These are phyloP conservation scores for Brassica hybrid DNA, from an alignment of 441 rosid genomes.

Conservation along the genomic window DNA sequence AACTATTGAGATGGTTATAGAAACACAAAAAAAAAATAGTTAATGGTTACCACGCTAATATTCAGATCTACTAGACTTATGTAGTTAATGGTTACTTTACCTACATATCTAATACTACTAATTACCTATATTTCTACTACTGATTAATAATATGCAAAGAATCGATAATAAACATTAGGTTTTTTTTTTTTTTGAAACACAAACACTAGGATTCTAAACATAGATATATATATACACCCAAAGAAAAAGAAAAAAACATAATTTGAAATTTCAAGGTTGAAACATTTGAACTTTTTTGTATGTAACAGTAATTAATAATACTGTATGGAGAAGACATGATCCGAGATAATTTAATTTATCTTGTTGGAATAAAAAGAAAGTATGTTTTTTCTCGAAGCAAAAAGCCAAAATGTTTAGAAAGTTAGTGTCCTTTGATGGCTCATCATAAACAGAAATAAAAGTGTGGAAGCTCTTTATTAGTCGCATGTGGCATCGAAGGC, in stretches of 20 bases:
- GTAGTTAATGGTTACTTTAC: too few relatives aligned
- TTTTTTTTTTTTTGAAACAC: too few relatives aligned
- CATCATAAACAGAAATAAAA: slow-evolving; percentile 67
- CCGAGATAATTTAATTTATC: background rate
- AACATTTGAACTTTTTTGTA: background rate
- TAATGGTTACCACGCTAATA: too few relatives aligned
- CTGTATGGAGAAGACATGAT: slow-evolving; percentile 18
- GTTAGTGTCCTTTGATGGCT: slow-evolving; percentile 65
- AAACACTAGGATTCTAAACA: background rate
- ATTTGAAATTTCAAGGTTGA: background rate
- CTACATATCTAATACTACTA: too few relatives aligned
- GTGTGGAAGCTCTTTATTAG: slow-evolving; percentile 59
- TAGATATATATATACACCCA: background rate
- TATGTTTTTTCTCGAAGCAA: slow-evolving; percentile 27
- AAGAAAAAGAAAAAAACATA: background rate
- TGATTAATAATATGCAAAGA: too few relatives aligned
- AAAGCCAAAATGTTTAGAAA: slow-evolving; percentile 42
- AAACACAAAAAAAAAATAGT: too few relatives aligned
- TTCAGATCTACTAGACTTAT: too few relatives aligned
- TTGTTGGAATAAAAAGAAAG: slow-evolving; percentile 17
- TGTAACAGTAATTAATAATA: slow-evolving; percentile 9
- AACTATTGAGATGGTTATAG: too few relatives aligned
- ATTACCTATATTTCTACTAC: too few relatives aligned
- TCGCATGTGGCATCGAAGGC: slow-evolving; percentile 66
- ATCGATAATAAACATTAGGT: too few relatives aligned